Evolutionary conservation across 495 filamentous ascomycete genomes (phyloP), one percentile per base, ranked within the genome.

Genomic region (Aspergillus sparsus): DNA sequence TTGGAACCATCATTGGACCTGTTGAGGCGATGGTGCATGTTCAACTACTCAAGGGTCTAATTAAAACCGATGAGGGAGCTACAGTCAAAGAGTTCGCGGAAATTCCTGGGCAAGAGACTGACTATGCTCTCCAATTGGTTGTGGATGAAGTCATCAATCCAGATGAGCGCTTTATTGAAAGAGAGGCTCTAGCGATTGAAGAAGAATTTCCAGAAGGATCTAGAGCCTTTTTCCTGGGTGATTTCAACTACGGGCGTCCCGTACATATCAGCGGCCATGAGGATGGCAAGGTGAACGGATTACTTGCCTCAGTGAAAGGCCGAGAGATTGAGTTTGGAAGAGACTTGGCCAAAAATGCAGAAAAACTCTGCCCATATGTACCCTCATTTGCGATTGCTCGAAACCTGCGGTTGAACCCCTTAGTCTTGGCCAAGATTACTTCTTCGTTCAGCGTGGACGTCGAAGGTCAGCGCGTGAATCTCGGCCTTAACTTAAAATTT

Each of bases 401-500:
- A 62, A 87, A 87, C 71, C 79, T 99, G 16, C 80, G 81, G 3
- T 80, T 99, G 50, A 93, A 96, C 64, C 85, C 92, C 5, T 79
- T 99, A 42, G 88, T 93, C 0, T 79, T 99, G 21, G 94, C 91
- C 71, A 99, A 96, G 78, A 91, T 99, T 60, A 98, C 94, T 0
- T 94, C 93, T 0, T 89, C 92, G 0, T 98, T 96, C 74, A 87
- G 84, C 39, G 91, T 98, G 53, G 82, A 85, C 45, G 87, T 93
- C 4, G 83, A 89, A 21, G 91, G 89, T 3, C 82, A 85, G 50
- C 84, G 88, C 47, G 82, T 95, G 42, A 98, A 99, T 65, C 77
- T 99, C 12, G 95, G 95, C 8, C 79, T 99, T 42, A 99, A 98
- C 68, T 78, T 99, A 59, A 99, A 99, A 69, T 98, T 98, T 57